Evolutionary conservation across 2,329 filamentous ascomycete genomes (phyloP), one percentile per base, ranked within the genome.

Genomic region (Microdochium trichocladiopsis): DNA sequence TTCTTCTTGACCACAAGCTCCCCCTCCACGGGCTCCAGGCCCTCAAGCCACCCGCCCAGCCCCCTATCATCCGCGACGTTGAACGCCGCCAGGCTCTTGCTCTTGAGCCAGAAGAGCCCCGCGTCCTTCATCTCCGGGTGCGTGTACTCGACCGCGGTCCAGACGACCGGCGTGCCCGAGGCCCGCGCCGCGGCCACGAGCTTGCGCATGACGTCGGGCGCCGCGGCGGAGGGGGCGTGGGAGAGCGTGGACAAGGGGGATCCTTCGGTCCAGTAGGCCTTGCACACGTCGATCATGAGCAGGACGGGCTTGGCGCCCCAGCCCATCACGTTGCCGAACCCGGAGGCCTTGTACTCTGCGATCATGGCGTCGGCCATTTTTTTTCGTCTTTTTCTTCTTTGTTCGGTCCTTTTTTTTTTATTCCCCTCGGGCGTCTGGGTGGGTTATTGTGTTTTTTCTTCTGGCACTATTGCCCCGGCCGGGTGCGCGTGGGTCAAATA

Each of bases 211-310:
- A 64, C 65, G 6, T 62, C 66, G 2, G 72, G 71, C 24, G 65
- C 65, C 9, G 60, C 55, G 10, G 61, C 64, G 21, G 66, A 66
- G 14, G 65, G 63, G 16, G 68, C 62, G 58, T 75, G 67, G 4
- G 61, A 60, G n/a, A 61, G 61, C 22, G 68, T 66, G 50, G 70
- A 66, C n/a, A 77, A 63, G 2, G 71, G 71, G 36, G 71, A 75
- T 2, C 63, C 66, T 24, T 64, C 57, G 3, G 63, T 66, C 69
- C 71, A 76, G 60, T 76, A 75, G 14, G 72, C 72, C 36, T 67
- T 71, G 61, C 72, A 76, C 41, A 76, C 71, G 57, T 76, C 73
- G 60, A 76, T 68, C 23, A 76, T 58, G 48, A 77, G 59, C 2
- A 76, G 64, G 22, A 69, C 73, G 4, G 72, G 72, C 5, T 61